These are phyloP conservation scores for Oidium heveae DNA, from an alignment of 2,329 filamentous ascomycete genomes.

Conservation along the genomic window DNA sequence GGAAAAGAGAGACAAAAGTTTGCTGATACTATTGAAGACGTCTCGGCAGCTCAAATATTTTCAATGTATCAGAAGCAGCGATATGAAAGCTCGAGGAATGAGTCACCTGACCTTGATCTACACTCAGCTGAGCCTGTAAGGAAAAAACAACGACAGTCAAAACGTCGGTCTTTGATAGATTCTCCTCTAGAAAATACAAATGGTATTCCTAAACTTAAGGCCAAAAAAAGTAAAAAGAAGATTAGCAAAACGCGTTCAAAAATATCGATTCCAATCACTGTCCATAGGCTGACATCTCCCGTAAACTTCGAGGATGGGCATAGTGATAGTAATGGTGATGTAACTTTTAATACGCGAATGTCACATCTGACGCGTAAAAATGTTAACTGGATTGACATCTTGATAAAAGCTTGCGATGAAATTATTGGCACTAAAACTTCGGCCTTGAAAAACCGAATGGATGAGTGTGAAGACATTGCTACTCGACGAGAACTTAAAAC, in stretches of 20 bases:
- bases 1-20: conserved; percentile 11
- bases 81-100: too few relatives aligned
- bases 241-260: conserved; percentile 10
- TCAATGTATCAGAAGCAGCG: too few relatives aligned
- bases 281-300: conserved; percentile 32
- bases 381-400: conserved; percentile 36
- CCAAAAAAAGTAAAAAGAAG: too few relatives aligned
- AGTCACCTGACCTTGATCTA: conserved; percentile 17
- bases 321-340: conserved; percentile 18
- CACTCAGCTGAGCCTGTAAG: conserved; percentile 8
- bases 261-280: conserved; percentile 30
- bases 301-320: conserved; percentile 12
- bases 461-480: conserved; percentile 19
- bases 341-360: conserved; percentile 25
- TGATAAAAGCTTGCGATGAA: conserved; percentile 35
- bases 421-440: conserved; percentile 26
- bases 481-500: conserved; percentile 27
- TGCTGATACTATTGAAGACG: conserved; percentile 4
- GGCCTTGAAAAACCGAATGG: conserved; percentile 20
- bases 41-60: too few relatives aligned
- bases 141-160: too few relatives aligned
- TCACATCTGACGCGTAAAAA: conserved; percentile 26
- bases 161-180: too few relatives aligned
- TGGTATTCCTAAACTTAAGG: too few relatives aligned
- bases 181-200: too few relatives aligned